Conservation (phyloP, 495 filamentous ascomycete genomes). For the Aspergillus indologenus region DNA sequence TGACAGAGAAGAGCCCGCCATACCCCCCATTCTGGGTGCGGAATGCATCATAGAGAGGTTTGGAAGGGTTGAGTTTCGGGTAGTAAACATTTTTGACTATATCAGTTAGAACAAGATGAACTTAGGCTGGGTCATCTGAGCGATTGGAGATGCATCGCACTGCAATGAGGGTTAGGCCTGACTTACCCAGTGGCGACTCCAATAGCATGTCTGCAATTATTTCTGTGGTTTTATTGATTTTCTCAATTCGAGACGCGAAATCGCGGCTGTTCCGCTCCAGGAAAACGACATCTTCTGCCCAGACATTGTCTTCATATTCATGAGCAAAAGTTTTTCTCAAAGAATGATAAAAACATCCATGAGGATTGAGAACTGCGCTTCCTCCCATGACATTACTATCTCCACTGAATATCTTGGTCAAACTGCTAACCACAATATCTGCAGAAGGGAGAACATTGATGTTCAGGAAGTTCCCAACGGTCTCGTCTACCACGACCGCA, state of each 20-base stretch:
- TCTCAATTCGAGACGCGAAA: constrained; percentile 76
- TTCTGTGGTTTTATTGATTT: constrained; percentile 85
- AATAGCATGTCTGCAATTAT: constrained; percentile 69
- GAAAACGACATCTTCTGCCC: constrained; percentile 90
- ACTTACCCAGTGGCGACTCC: constrained; percentile 50
- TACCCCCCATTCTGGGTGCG: constrained; percentile 77
- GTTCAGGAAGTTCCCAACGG: constrained; percentile 93
- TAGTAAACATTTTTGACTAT: constrained; percentile 80
- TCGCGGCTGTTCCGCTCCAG: constrained; percentile 95
- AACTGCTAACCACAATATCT: constrained; percentile 87
- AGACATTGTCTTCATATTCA: constrained; percentile 85
- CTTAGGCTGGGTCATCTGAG: neutral
- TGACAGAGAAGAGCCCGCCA: constrained; percentile 83
- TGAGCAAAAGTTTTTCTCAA: constrained; percentile 59
- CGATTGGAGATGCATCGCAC: neutral
- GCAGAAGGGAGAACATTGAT: constrained; percentile 86
- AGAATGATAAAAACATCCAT: constrained; percentile 61
- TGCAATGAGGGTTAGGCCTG: neutral
- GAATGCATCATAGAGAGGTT: constrained; percentile 71
- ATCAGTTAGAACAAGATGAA: neutral
- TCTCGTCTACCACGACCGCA: constrained; percentile 90
- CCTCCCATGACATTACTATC: constrained; percentile 99
- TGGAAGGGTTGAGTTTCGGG: constrained; percentile 71
- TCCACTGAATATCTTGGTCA: constrained; percentile 96
- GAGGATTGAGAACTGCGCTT: constrained; percentile 80